Evolutionary conservation across 169 alveolate species (phyloP).

Genomic region (Plasmodium gonderi): DNA sequence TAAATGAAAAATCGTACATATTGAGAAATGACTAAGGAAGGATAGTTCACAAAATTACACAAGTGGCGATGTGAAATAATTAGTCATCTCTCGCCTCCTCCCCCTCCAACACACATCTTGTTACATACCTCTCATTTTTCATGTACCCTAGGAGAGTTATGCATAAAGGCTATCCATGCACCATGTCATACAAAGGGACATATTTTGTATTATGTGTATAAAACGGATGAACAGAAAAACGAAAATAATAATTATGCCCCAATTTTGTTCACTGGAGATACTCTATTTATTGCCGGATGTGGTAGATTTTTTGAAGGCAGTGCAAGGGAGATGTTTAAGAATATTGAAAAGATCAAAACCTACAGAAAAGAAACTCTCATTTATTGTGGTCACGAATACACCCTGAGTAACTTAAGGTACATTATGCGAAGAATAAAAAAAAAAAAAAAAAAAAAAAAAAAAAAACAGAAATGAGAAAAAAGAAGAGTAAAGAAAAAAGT

Average conservation of each 20-base stretch:
- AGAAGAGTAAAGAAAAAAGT: no score
- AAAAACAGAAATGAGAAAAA: no score
- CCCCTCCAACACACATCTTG: not conserved
- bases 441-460: not conserved
- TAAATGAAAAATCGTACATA: no score
- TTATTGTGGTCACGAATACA: slow-evolving; percentile 96
- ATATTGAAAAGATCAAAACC: slow-evolving; percentile 74
- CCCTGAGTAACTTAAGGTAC: slow-evolving; percentile 87
- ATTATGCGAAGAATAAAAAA: not conserved
- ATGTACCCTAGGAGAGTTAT: slow-evolving; percentile 78
- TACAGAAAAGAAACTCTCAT: slow-evolving; percentile 90
- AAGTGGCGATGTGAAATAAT: no score
- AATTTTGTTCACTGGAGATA: slow-evolving; percentile 90
- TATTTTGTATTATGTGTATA: slow-evolving; percentile 88
- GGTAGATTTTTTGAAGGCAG: slow-evolving; percentile 96
- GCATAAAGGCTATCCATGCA: slow-evolving; percentile 87
- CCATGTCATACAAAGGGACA: slow-evolving; percentile 98
- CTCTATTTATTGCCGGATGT: slow-evolving; percentile 95
- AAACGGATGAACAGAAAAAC: slow-evolving; percentile 47
- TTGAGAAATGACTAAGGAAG: no score
- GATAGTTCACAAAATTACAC: no score
- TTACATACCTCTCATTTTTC: not conserved
- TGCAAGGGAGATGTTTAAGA: slow-evolving; percentile 88
- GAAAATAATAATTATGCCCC: slow-evolving; percentile 74
- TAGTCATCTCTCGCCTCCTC: not conserved